phyloP scores from a whole-genome alignment of 208 protist species.

The Vickermania ingenoplastis region DNA sequence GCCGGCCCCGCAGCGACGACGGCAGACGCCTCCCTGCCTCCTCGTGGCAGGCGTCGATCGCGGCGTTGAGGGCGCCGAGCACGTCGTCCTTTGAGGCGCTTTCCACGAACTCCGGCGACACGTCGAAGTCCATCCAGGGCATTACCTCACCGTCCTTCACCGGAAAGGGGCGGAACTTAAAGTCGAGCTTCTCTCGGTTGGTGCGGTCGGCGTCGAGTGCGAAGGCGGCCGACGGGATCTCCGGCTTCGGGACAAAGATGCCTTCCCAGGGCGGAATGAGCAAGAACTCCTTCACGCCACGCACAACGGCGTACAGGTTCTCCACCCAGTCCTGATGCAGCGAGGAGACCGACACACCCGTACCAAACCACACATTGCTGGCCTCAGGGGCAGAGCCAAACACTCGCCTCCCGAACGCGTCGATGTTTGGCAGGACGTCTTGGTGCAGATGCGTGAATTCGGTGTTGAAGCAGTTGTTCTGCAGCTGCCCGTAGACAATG shows the following conservation, averaged over 20 bases:
- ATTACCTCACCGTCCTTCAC: conserved; percentile 51
- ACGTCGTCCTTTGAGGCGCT: conserved; percentile 10
- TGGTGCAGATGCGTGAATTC: conserved; percentile 65
- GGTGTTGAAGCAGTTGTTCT: conserved; percentile 84
- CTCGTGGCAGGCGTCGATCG: conserved; percentile 19
- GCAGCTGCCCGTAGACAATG: conserved; percentile 82
- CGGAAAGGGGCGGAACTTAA: conserved; percentile 32
- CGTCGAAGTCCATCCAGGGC: conserved; percentile 84
- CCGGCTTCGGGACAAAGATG: conserved; percentile 70
- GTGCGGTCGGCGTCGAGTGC: conserved; percentile 21
- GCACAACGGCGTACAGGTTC: conserved; percentile 87
- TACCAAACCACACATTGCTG: conserved; percentile 87
- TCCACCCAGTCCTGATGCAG: conserved; percentile 90
- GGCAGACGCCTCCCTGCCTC: conserved; percentile 8
- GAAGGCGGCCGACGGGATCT: conserved; percentile 58
- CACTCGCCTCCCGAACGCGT: conserved; percentile 57
- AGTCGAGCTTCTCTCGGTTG: conserved; percentile 15
- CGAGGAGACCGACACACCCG: conserved; percentile 63
- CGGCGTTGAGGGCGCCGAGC: conserved; percentile 9
- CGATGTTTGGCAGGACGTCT: conserved; percentile 44
- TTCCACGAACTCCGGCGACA: conserved; percentile 41
- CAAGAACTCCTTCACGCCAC: conserved; percentile 86
- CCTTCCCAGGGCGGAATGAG: conserved; percentile 84
- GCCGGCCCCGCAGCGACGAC: too few relatives aligned
- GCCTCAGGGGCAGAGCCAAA: conserved; percentile 67